phyloP scores from a whole-genome alignment of 805 yeast species.

The Komagataella pseudopastoris region DNA sequence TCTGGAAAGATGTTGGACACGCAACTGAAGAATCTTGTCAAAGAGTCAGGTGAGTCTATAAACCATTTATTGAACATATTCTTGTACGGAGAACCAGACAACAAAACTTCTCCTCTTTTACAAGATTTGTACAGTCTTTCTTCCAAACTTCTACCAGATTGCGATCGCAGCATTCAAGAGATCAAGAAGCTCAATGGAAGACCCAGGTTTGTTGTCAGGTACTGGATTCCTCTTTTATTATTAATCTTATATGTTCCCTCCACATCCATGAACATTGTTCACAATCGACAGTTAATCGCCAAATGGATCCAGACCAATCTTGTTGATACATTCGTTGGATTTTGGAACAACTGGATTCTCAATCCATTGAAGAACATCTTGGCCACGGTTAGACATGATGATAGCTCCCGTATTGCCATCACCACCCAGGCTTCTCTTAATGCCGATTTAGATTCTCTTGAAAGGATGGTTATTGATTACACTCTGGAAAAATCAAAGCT shows the following conservation, averaged over 20 bases:
- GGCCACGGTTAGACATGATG: conserved; percentile 77
- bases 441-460: conserved; percentile 69
- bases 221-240: conserved; percentile 49
- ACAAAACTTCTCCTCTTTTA: neutral
- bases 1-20: neutral
- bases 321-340: conserved; percentile 50
- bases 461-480: conserved; percentile 79
- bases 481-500: conserved; percentile 19
- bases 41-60: neutral
- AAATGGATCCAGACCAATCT: conserved; percentile 47
- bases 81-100: neutral
- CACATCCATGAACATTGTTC: conserved; percentile 25
- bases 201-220: conserved; percentile 33
- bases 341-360: conserved; percentile 73
- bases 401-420: conserved; percentile 55
- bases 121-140: neutral
- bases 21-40: neutral
- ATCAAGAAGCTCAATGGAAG: conserved; percentile 8
- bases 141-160: neutral
- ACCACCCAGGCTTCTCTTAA: conserved; percentile 67
- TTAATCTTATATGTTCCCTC: conserved; percentile 40
- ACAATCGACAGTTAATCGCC: conserved; percentile 37
- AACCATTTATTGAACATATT: neutral
- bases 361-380: conserved; percentile 62
- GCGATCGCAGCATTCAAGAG: neutral